A percentile compares a stretch with the other conserved stretches of the same genome.
Conservation (phyloP, 2,329 filamentous ascomycete genomes). For the Beauveria sp. region DNA sequence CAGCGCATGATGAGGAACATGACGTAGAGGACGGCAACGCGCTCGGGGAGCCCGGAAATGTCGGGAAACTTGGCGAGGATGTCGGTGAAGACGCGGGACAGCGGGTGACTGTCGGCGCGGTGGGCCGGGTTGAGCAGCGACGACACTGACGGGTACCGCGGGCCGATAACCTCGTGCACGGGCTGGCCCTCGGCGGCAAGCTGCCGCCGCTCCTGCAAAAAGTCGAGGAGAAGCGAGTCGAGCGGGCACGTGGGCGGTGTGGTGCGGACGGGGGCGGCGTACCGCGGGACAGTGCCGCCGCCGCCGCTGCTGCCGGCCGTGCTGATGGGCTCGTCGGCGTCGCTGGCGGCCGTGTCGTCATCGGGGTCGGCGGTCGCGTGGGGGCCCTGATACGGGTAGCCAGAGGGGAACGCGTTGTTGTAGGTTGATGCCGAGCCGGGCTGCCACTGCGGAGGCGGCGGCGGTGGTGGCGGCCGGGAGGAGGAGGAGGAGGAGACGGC, state of each 20-base stretch:
- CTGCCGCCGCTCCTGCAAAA: slow-evolving; percentile 61
- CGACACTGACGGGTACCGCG: slow-evolving; percentile 71
- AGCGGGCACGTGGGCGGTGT: slow-evolving; percentile 65
- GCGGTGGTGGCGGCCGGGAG: not conserved
- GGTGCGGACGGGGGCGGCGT: slow-evolving; percentile 45
- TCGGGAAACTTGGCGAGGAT: slow-evolving; percentile 79
- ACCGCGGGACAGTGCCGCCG: slow-evolving; percentile 14
- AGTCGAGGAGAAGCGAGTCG: slow-evolving; percentile 73
- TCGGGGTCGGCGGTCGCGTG: not conserved
- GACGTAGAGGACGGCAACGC: slow-evolving; percentile 71
- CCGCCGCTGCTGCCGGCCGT: not conserved
- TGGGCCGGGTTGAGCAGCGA: slow-evolving; percentile 67
- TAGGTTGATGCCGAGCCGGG: not conserved
- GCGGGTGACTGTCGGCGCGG: slow-evolving; percentile 58
- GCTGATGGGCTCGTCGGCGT: slow-evolving; percentile 6
- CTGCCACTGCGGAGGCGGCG: not conserved
- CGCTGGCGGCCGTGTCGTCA: not conserved
- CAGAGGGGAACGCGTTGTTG: not conserved
- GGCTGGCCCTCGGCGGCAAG: slow-evolving; percentile 59
- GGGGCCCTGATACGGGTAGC: not conserved
- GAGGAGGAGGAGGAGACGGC: not conserved
- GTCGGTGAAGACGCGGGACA: slow-evolving; percentile 80
- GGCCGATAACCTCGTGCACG: slow-evolving; percentile 60
- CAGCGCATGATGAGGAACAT: slow-evolving; percentile 87
- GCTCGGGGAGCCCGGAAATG: slow-evolving; percentile 70